phyloP scores from a whole-genome alignment of 768 basidiomycete species.

The Mycena amicta region DNA sequence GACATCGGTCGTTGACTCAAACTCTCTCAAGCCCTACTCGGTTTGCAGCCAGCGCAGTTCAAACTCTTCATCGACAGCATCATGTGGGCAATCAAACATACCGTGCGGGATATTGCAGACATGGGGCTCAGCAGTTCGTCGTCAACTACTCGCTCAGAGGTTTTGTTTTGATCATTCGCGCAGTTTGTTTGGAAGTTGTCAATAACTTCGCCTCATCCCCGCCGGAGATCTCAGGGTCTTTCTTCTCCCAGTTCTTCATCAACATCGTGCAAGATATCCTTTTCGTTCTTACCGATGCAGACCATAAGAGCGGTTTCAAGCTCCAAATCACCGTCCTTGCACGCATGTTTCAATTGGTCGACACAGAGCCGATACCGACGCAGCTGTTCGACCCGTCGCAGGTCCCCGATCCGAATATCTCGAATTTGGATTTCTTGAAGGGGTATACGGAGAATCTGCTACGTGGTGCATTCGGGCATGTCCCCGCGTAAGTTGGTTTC shows the following conservation, averaged over 20 bases:
- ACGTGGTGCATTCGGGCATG: constrained; percentile 90
- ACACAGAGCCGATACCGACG: constrained; percentile 74
- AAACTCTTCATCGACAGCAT: constrained; percentile 98
- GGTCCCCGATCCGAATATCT: constrained; percentile 67
- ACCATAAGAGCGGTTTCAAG: constrained; percentile 99
- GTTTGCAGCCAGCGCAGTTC: constrained; percentile 86
- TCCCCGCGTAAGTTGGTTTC: constrained; percentile 65
- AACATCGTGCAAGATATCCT: constrained; percentile 94
- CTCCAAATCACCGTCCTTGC: constrained; percentile 88
- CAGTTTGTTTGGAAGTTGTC: constrained; percentile 90
- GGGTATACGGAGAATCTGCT: constrained; percentile 87
- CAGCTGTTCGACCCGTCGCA: constrained; percentile 83
- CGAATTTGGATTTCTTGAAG: constrained; percentile 78
- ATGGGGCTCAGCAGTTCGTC: constrained; percentile 74
- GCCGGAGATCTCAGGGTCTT: constrained; percentile 80
- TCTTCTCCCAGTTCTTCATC: constrained; percentile 96
- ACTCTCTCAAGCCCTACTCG: constrained; percentile 64
- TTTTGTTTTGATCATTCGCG: not conserved
- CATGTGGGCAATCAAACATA: constrained; percentile 99
- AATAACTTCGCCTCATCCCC: constrained; percentile 83
- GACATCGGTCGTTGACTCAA: not conserved
- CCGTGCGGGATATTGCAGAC: constrained; percentile 97
- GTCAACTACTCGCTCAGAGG: no score
- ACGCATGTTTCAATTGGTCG: constrained; percentile 89
- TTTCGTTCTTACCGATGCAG: constrained; percentile 95